These are phyloP conservation scores for Seminavis robusta DNA, from an alignment of 108 stramenopile species.

Conservation along the genomic window DNA sequence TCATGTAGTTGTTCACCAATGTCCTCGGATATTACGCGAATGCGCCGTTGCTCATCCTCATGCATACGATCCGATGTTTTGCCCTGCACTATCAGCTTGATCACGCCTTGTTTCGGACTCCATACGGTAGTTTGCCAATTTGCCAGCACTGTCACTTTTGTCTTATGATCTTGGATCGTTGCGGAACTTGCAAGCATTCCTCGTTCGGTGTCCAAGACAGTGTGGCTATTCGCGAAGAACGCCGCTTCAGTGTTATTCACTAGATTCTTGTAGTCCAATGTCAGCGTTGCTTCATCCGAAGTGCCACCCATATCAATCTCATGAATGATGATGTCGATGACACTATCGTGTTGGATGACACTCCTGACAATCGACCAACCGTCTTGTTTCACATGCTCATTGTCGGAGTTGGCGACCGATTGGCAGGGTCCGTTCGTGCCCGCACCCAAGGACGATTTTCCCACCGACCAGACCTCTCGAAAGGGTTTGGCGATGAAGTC, in stretches of 20 bases:
- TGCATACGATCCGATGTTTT: not conserved
- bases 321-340: constrained; percentile 32
- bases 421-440: not conserved
- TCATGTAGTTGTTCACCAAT: constrained; percentile 33
- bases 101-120: constrained; percentile 16
- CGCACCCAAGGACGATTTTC: not conserved
- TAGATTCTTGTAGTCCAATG: constrained; percentile 16
- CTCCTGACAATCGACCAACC: constrained; percentile 18
- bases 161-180: constrained; percentile 48
- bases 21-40: constrained; percentile 65
- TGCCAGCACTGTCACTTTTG: constrained; percentile 48
- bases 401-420: constrained; percentile 9
- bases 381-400: constrained; percentile 6
- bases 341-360: constrained; percentile 35
- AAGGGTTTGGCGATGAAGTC: constrained; percentile 36
- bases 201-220: constrained; percentile 6
- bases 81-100: constrained; percentile 19
- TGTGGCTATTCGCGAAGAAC: constrained; percentile 36
- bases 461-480: constrained; percentile 36
- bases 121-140: constrained; percentile 32
- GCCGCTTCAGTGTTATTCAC: constrained; percentile 41
- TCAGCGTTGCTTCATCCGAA: constrained; percentile 18
- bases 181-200: constrained; percentile 23
- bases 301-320: not conserved
- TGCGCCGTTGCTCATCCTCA: constrained; percentile 11